Evolutionary conservation across 768 basidiomycete genomes (phyloP), one percentile per base, ranked within the genome.

Genomic region (Rubroboletus satanas): DNA sequence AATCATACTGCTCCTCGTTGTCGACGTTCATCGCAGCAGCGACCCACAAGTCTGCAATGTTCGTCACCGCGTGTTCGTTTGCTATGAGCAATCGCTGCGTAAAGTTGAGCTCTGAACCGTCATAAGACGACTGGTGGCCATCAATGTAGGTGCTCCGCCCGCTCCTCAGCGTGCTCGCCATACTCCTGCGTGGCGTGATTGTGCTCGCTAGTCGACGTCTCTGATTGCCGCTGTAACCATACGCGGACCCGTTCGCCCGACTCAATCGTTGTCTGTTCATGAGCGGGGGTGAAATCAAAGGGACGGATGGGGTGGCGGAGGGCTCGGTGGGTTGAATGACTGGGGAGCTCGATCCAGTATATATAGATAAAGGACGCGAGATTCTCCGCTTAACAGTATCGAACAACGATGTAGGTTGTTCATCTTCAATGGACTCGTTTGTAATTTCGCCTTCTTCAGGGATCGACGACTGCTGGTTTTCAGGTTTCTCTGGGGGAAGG

Each of bases 1-100:
- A 71, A 56, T 77, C 75, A 56, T 88, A 89, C 3, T 85, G 85
- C 53, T 93, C 86, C 59, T 94, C 93, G 62, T 90, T 88, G 66
- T 96, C 94, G 31, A 87, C 92, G 56, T 96, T 97, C 75, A 96
- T 92, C 7, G 96, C 97, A 18, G 95, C 90, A 5, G 93, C 93
- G 49, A 98, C 92, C 97, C 97, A 99, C 21, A 99, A 76, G 72
- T 98, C 96, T 23, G 93, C 91, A 65, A 99, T 90, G 61, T 88
- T 93, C 53, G 92, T 95, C 5, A 94, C 93, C 12, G 92, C 88
- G 62, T 93, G 90, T 72, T 97, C 94, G 71, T 97, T 97, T 18
- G 96, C 96, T 76, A 95, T 84, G 42, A 96, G 73, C 23, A 96
- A 66, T 55, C 92, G 80, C 67, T 96, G 91, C 0, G 95, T 88